Evolutionary conservation across 805 yeast genomes (phyloP), one percentile per base, ranked within the genome.

Genomic region (Kuraishia floccosa): DNA sequence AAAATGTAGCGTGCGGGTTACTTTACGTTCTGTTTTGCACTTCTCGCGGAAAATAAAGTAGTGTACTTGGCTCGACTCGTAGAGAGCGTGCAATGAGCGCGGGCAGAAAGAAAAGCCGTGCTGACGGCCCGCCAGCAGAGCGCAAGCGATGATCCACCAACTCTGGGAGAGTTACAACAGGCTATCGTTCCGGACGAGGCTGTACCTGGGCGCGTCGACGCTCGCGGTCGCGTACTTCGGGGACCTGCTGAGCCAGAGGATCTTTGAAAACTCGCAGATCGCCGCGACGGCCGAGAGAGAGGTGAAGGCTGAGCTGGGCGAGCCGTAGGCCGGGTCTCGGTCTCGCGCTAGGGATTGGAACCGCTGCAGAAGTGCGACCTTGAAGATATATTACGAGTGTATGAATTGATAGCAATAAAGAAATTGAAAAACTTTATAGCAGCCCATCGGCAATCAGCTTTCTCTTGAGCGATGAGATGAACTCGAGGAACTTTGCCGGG

Each of bases 401-500:
- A n/a, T n/a, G n/a, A n/a, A n/a, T n/a, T n/a, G n/a, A n/a, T n/a
- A n/a, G n/a, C n/a, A n/a, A n/a, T n/a, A n/a, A n/a, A n/a, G n/a
- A n/a, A n/a, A n/a, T n/a, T n/a, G n/a, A n/a, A n/a, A n/a, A n/a
- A n/a, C n/a, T n/a, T n/a, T n/a, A n/a, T n/a, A n/a, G n/a, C n/a
- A n/a, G n/a, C n/a, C n/a, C n/a, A n/a, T n/a, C n/a, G n/a, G 16
- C 22, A 12, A 22, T 9, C 20, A 43, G 45, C 22, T 39, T 63
- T 50, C 60, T 76, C 52, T 73, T 72, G 35, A 72, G 54, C 25
- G 66, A 60, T 28, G 79, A 71, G 38, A 77, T 72, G 46, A 68
- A 78, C 47, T 76, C 85, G 51, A 78, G 67, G 56, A 78, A 78
- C 42, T 66, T 74, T 32, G 84, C 84, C 19, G 83, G 93, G 54